Base-by-base conservation (phyloP, 1,284 basidiomycete genomes). In the Sporisorium exsertum region DNA sequence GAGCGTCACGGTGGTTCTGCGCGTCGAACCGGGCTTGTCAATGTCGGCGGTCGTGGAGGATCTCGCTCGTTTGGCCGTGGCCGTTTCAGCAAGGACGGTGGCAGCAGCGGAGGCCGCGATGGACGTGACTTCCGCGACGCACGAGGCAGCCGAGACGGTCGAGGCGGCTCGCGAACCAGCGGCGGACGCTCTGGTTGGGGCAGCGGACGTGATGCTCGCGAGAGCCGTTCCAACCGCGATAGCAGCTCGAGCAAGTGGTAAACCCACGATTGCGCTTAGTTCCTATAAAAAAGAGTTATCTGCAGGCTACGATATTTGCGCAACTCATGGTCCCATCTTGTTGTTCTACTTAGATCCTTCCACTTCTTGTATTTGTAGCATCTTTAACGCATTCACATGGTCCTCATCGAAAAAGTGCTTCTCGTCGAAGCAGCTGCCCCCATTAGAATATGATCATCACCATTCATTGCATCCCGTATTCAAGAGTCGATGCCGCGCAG, bases 211-310 rank as follows among this genome's bases (percentile, higher is more conserved):
- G 69, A 72, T 52, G 59, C 69, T 63, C 69, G 64, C n/a, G 64
- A 72, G 69, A 63, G 64, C 60, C 63, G 69, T 26, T 66, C 35
- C 33, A 42, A 47, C 37, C 59, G 52, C 40, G 64, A 72, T 33
- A 72, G 47, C 60, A 66, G 69, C 33, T n/a, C 55, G 26, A 61
- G 51, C 59, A 72, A 72, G 60, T 72, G 69, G 69, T 72, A 42
- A 53, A 22, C 13, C 16, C 20, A 43, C n/a, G 27, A 20, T n/a
- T 32, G 0, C 7, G 20, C 29, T 12, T 6, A 50, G 29, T 10
- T 32, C 29, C n/a, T n/a, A n/a, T n/a, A n/a, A n/a, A n/a, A n/a
- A n/a, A n/a, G n/a, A n/a, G n/a, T n/a, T n/a, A 32, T 0, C 2
- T 20, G 7, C 3, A 50, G n/a, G 7, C 2, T n/a, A 18, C n/a